These are phyloP conservation scores for Somion occarium DNA, from an alignment of 1,284 basidiomycete species.

Conservation along the genomic window DNA sequence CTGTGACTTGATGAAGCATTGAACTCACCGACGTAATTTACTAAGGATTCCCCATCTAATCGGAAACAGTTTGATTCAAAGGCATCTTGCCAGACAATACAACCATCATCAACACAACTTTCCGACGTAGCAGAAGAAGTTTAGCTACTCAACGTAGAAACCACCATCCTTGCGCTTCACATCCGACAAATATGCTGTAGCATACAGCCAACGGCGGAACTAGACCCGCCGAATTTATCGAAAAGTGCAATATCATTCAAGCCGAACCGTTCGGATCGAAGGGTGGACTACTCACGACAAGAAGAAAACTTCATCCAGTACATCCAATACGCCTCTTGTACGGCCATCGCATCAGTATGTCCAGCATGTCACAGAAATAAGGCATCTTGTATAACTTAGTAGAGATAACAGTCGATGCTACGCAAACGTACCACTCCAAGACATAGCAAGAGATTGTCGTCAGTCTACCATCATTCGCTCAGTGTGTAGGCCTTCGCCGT, in stretches of 20 bases:
- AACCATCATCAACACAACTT: too few species aligned
- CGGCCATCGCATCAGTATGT: not conserved
- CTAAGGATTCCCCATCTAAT: too few species aligned
- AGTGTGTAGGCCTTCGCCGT: conserved; percentile 77
- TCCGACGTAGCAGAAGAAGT: too few species aligned
- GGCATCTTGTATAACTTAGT: conserved; percentile 28
- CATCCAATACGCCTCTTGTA: not conserved
- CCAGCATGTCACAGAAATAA: conserved; percentile 11
- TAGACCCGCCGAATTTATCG: not conserved
- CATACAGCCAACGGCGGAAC: too few species aligned
- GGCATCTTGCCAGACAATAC: too few species aligned
- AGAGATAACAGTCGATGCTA: conserved; percentile 24
- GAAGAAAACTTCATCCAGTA: not conserved
- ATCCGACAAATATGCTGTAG: too few species aligned
- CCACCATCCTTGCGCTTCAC: too few species aligned
- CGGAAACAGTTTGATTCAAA: too few species aligned
- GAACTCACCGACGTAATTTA: too few species aligned
- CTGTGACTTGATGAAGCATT: too few species aligned
- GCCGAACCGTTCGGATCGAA: not conserved
- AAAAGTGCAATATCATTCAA: not conserved
- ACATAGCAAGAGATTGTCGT: conserved; percentile 1
- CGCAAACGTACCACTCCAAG: conserved; percentile 23
- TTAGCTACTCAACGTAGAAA: too few species aligned
- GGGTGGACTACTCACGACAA: not conserved
- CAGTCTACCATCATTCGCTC: conserved; percentile 73